Evolutionary conservation across 331 rosid genomes (phyloP).

Genomic region (Pyracantha coccinea): DNA sequence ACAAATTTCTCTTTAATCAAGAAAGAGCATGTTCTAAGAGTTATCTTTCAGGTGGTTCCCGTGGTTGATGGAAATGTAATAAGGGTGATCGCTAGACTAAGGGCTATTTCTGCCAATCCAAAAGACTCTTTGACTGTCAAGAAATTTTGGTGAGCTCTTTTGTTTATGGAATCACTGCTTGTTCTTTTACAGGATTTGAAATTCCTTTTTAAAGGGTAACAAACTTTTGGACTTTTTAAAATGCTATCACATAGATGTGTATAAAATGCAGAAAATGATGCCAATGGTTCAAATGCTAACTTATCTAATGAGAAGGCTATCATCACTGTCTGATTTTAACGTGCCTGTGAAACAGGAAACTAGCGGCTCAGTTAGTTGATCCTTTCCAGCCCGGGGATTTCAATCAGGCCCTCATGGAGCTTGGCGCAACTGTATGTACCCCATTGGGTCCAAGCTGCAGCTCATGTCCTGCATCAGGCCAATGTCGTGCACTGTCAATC

Average conservation of each 20-base stretch:
- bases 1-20: slow-evolving; percentile 5
- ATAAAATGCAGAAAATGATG: background rate
- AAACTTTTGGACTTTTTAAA: background rate
- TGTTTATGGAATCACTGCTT: slow-evolving; percentile 8
- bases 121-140: slow-evolving; percentile 54
- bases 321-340: background rate
- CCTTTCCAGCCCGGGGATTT: slow-evolving; percentile 79
- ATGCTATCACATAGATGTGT: background rate
- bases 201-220: background rate
- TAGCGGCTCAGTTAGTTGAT: slow-evolving; percentile 84
- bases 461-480: slow-evolving; percentile 65
- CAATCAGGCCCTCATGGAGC: slow-evolving; percentile 97
- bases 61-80: slow-evolving; percentile 93
- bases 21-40: slow-evolving; percentile 16
- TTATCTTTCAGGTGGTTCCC: slow-evolving; percentile 69
- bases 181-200: background rate
- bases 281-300: background rate
- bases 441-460: slow-evolving; percentile 67
- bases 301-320: background rate
- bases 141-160: slow-evolving; percentile 71
- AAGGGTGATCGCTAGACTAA: slow-evolving; percentile 79
- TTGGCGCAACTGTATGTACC: slow-evolving; percentile 85
- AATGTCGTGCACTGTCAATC: slow-evolving; percentile 53
- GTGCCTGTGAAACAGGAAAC: slow-evolving; percentile 37
- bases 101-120: slow-evolving; percentile 68